A percentile compares a stretch with the other conserved stretches of the same genome.
Evolutionary conservation across 2,329 filamentous ascomycete species (phyloP).

Genomic region (Cladosporium velox): DNA sequence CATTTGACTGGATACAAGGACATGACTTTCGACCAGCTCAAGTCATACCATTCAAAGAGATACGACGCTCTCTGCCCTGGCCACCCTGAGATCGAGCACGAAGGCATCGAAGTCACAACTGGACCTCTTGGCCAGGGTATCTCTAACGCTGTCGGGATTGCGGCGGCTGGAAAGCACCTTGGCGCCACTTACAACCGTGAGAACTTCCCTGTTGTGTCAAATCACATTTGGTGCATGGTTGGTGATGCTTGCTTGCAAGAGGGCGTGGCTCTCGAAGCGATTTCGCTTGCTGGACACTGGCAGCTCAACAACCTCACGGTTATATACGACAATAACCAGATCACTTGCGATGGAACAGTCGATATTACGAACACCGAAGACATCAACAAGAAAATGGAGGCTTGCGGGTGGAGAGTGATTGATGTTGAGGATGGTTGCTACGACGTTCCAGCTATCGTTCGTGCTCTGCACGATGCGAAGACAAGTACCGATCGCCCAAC

Average conservation of each 20-base stretch:
- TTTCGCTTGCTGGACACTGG: slow-evolving; percentile 59
- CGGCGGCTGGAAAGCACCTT: slow-evolving; percentile 59
- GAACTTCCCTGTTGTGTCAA: slow-evolving; percentile 51
- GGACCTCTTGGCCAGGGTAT: slow-evolving; percentile 62
- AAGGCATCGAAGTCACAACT: slow-evolving; percentile 61
- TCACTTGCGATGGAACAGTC: slow-evolving; percentile 60
- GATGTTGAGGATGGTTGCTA: slow-evolving; percentile 57
- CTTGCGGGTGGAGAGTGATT: slow-evolving; percentile 58
- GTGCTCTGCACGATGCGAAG: slow-evolving; percentile 50
- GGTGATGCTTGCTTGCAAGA: slow-evolving; percentile 62
- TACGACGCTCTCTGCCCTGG: slow-evolving; percentile 52
- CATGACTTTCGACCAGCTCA: slow-evolving; percentile 60
- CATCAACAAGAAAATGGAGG: slow-evolving; percentile 60
- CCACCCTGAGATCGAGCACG: slow-evolving; percentile 60
- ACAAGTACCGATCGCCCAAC: slow-evolving; percentile 45
- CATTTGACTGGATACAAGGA: slow-evolving; percentile 56
- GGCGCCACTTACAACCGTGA: slow-evolving; percentile 57
- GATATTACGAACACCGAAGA: slow-evolving; percentile 59
- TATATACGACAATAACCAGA: slow-evolving; percentile 63
- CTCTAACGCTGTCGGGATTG: slow-evolving; percentile 62
- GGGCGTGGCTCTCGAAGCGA: slow-evolving; percentile 59
- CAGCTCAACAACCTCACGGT: slow-evolving; percentile 59
- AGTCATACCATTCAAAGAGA: slow-evolving; percentile 53
- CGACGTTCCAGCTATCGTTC: slow-evolving; percentile 52
- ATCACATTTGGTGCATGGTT: slow-evolving; percentile 59